phyloP scores from a whole-genome alignment of 108 stramenopile species.

The Cyclotella baltica region DNA sequence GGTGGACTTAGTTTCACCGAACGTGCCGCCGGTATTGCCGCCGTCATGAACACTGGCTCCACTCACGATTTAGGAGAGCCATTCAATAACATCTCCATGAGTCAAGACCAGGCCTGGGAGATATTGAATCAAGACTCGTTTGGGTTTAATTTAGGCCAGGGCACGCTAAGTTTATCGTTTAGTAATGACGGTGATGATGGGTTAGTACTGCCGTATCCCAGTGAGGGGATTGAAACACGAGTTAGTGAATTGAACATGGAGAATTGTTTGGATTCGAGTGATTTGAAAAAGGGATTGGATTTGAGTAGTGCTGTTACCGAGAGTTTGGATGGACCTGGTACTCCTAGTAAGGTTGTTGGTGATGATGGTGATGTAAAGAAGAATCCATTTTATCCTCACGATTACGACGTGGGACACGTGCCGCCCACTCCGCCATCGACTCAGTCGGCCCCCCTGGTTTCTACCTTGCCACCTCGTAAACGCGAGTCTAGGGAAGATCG shows the following conservation, averaged over 20 bases:
- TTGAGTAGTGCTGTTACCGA: conserved; percentile 20
- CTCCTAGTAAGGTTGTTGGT: neutral
- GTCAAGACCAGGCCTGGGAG: conserved; percentile 24
- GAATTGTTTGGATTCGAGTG: conserved; percentile 3
- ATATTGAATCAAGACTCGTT: conserved; percentile 36
- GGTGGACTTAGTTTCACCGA: conserved; percentile 4
- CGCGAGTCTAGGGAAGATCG: conserved; percentile 20
- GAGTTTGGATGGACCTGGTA: conserved; percentile 7
- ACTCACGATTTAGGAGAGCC: conserved; percentile 15
- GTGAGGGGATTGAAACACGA: neutral
- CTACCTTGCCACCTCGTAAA: neutral
- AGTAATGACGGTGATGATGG: conserved; percentile 10
- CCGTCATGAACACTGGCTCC: neutral
- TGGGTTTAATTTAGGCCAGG: conserved; percentile 33
- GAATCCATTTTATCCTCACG: conserved; percentile 8
- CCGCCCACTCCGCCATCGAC: conserved; percentile 24
- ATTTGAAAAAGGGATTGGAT: conserved; percentile 17
- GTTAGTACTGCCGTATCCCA: conserved; percentile 5
- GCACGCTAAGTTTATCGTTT: conserved; percentile 23
- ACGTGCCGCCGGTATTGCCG: neutral
- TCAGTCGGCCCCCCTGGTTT: conserved; percentile 1
- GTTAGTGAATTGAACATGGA: conserved; percentile 10
- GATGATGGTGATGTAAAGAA: neutral
- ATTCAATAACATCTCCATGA: conserved; percentile 12
- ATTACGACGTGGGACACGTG: neutral